These are phyloP conservation scores for Candida qinlingensis DNA, from an alignment of 805 yeast genomes.

Conservation along the genomic window DNA sequence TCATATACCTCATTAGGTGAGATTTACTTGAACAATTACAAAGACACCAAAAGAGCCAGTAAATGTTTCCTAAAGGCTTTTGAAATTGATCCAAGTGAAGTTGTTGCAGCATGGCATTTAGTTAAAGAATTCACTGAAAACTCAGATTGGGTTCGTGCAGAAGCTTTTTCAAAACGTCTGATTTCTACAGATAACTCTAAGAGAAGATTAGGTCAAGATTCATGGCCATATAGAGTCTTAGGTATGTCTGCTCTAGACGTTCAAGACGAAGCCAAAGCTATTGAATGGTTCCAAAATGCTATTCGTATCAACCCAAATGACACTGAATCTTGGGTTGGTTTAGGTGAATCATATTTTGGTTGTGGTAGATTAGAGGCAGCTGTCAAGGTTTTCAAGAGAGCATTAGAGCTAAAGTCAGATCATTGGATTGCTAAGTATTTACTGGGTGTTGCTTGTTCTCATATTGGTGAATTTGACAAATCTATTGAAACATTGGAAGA, in stretches of 20 bases:
- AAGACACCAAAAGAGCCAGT: conserved; percentile 64
- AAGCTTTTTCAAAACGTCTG: conserved; percentile 61
- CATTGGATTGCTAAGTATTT: conserved; percentile 63
- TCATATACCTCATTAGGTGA: conserved; percentile 79
- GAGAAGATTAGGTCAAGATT: conserved; percentile 37
- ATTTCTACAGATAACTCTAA: conserved; percentile 59
- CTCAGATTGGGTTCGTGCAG: conserved; percentile 82
- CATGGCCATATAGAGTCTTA: conserved; percentile 88
- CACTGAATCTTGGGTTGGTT: conserved; percentile 81
- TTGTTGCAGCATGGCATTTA: conserved; percentile 66
- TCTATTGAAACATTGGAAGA: conserved; percentile 45
- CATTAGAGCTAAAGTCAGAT: conserved; percentile 45
- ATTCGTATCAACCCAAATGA: conserved; percentile 64
- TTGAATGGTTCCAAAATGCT: conserved; percentile 85
- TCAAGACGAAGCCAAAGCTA: conserved; percentile 72
- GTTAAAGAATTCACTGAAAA: conserved; percentile 62
- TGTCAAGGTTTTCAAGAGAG: conserved; percentile 69
- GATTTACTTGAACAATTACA: conserved; percentile 53
- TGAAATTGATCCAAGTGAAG: conserved; percentile 75
- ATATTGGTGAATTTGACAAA: conserved; percentile 58
- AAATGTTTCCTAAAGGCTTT: conserved; percentile 88
- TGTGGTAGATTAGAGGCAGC: conserved; percentile 89
- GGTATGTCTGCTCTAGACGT: conserved; percentile 73
- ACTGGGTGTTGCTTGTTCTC: conserved; percentile 59
- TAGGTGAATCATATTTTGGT: conserved; percentile 91